Percentiles rank a stretch among this genome's conserved stretches.
These are phyloP conservation scores for Ascodesmis nigricans DNA, from an alignment of 495 filamentous ascomycete species.

Conservation along the genomic window DNA sequence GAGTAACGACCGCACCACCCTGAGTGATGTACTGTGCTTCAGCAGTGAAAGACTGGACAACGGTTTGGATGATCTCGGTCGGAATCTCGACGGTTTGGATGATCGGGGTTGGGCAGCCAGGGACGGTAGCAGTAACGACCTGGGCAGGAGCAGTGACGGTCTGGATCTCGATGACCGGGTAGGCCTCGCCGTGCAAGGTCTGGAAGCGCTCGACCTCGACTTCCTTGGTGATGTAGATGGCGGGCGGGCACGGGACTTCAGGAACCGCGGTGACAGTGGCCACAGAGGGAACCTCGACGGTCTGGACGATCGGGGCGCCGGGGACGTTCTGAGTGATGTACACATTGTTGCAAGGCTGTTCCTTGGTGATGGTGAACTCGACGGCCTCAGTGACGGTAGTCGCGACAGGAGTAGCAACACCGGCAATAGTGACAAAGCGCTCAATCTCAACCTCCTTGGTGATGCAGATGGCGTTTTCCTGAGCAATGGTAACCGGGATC, in stretches of 20 bases:
- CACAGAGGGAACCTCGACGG: slow-evolving; percentile 3
- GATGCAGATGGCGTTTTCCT: slow-evolving; percentile 3
- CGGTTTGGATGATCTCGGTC: slow-evolving; percentile 3
- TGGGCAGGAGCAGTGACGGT: slow-evolving; percentile 9
- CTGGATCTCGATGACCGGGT: too few relatives aligned
- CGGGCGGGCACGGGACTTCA: too few relatives aligned
- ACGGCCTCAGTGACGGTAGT: slow-evolving; percentile 9
- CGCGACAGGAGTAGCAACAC: slow-evolving; percentile 9
- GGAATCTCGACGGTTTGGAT: slow-evolving; percentile 10
- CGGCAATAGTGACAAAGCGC: slow-evolving; percentile 7
- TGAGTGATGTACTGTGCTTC: slow-evolving; percentile 10
- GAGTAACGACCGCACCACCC: slow-evolving; percentile 10
- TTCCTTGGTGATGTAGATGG: slow-evolving; percentile 6
- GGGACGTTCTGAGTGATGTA: too few relatives aligned
- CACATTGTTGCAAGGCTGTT: too few relatives aligned
- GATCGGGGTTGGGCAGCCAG: slow-evolving; percentile 6
- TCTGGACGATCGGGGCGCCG: slow-evolving; percentile 2
- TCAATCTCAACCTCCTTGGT: slow-evolving; percentile 9
- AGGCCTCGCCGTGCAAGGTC: slow-evolving; percentile 6
- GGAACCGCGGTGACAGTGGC: slow-evolving; percentile 2
- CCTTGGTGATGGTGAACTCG: too few relatives aligned
- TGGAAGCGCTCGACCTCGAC: slow-evolving; percentile 6
- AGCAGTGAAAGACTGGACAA: slow-evolving; percentile 4
- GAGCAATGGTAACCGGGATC: slow-evolving; percentile 2
- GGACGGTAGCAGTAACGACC: slow-evolving; percentile 7